These are phyloP conservation scores for Babesia ovis DNA, from an alignment of 169 alveolate genomes.

Conservation along the genomic window DNA sequence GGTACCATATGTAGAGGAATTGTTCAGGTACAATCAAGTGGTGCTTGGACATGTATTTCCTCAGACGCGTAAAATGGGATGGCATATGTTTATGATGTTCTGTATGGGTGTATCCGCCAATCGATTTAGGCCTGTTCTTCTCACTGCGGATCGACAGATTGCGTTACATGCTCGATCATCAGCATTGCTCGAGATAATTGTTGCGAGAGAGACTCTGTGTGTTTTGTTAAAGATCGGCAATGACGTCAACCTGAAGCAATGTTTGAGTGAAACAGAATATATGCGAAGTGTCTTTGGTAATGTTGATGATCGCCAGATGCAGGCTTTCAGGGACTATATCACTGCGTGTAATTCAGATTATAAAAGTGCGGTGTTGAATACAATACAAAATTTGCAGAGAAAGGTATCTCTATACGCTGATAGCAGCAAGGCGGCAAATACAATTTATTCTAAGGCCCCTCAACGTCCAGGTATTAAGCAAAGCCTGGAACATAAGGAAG, in stretches of 20 bases:
- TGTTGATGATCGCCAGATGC: constrained; percentile 43
- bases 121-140: constrained; percentile 71
- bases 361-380: constrained; percentile 61
- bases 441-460: constrained; percentile 45
- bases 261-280: constrained; percentile 61
- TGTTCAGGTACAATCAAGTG: constrained; percentile 73
- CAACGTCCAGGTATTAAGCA: constrained; percentile 91
- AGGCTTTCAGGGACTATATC: constrained; percentile 71
- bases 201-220: constrained; percentile 72
- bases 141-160: constrained; percentile 58
- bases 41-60: constrained; percentile 76
- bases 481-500: constrained; percentile 94
- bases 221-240: constrained; percentile 64
- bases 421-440: constrained; percentile 60
- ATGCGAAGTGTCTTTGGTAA: constrained; percentile 16
- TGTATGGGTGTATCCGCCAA: constrained; percentile 83
- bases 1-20: constrained; percentile 73
- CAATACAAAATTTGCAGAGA: constrained; percentile 62
- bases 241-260: constrained; percentile 36
- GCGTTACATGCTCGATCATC: constrained; percentile 73
- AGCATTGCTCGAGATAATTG: constrained; percentile 72
- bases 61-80: constrained; percentile 71
- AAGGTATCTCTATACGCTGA: constrained; percentile 47
- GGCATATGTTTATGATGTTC: constrained; percentile 75
- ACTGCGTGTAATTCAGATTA: constrained; percentile 71